These are phyloP conservation scores for Colletotrichum godetiae DNA, from an alignment of 2,329 filamentous ascomycete species.

Conservation along the genomic window DNA sequence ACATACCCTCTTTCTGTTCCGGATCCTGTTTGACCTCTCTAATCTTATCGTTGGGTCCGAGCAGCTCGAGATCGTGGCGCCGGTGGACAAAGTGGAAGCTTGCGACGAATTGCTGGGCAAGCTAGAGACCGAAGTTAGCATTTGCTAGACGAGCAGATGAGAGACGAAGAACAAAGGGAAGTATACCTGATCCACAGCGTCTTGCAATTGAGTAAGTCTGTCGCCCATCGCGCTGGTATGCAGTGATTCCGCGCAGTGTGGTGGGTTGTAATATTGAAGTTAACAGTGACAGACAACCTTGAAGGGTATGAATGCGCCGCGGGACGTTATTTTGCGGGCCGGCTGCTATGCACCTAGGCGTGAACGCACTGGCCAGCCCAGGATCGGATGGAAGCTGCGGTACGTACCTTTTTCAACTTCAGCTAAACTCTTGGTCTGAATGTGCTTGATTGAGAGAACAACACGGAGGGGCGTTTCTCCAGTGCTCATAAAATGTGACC, in stretches of 20 bases:
- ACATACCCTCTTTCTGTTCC: constrained; percentile 61
- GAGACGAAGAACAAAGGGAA: background rate
- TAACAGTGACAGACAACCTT: constrained; percentile 1
- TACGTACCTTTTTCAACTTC: constrained; percentile 20
- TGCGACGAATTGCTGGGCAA: constrained; percentile 76
- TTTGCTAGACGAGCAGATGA: background rate
- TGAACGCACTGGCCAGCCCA: constrained; percentile 1
- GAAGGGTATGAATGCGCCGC: background rate
- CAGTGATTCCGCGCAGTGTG: background rate
- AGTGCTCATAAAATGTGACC: background rate
- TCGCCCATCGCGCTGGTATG: constrained; percentile 69
- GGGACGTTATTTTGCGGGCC: constrained; percentile 1
- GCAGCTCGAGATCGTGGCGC: constrained; percentile 74
- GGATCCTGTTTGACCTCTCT: constrained; percentile 67
- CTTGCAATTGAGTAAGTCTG: constrained; percentile 84
- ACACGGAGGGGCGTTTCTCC: background rate
- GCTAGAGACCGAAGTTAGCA: constrained; percentile 52
- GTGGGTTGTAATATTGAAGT: background rate
- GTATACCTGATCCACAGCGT: constrained; percentile 82
- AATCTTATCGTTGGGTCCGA: constrained; percentile 68
- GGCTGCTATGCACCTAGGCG: background rate
- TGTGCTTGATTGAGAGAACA: background rate
- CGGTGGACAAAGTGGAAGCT: constrained; percentile 74
- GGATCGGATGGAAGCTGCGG: background rate
- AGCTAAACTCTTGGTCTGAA: background rate